A percentile compares a stretch with the other conserved stretches of the same genome.
These are phyloP conservation scores for Fusarium decemcellulare DNA, from an alignment of 2,329 filamentous ascomycete genomes.

Conservation along the genomic window DNA sequence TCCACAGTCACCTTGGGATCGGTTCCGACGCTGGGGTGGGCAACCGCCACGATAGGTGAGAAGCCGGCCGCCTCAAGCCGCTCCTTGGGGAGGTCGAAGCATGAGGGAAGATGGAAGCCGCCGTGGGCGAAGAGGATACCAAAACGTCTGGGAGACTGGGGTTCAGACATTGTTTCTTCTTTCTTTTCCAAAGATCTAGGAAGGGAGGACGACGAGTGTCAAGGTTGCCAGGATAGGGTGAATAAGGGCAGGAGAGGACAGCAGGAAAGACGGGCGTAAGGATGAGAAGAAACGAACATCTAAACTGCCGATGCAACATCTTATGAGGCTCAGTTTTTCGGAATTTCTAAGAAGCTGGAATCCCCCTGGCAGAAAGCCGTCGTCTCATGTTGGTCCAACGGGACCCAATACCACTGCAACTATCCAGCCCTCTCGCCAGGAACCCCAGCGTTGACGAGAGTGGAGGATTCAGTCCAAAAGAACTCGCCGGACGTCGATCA, in stretches of 20 bases:
- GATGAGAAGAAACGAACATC: background rate
- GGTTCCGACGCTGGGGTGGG: background rate
- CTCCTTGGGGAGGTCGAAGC: background rate
- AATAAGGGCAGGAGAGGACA: background rate
- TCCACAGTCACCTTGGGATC: background rate
- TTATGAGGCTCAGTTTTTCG: background rate
- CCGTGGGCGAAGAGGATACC: slow-evolving; percentile 8
- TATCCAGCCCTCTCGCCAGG: background rate
- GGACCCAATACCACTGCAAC: background rate
- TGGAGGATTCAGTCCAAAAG: background rate
- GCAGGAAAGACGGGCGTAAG: too few species aligned
- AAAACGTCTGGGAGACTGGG: background rate
- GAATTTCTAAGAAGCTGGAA: background rate
- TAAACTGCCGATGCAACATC: background rate
- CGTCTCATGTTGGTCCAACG: background rate
- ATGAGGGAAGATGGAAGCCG: slow-evolving; percentile 3
- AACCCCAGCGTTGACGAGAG: background rate
- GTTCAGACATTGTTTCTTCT: background rate
- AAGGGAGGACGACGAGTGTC: background rate
- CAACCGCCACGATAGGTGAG: slow-evolving; percentile 6
- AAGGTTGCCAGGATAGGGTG: background rate
- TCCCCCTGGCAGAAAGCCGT: background rate
- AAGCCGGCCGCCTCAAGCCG: slow-evolving; percentile 4
- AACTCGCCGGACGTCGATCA: background rate
- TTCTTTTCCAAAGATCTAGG: background rate